Base-by-base conservation (phyloP, 2,329 filamentous ascomycete genomes). In the Clarireedia paspali region DNA sequence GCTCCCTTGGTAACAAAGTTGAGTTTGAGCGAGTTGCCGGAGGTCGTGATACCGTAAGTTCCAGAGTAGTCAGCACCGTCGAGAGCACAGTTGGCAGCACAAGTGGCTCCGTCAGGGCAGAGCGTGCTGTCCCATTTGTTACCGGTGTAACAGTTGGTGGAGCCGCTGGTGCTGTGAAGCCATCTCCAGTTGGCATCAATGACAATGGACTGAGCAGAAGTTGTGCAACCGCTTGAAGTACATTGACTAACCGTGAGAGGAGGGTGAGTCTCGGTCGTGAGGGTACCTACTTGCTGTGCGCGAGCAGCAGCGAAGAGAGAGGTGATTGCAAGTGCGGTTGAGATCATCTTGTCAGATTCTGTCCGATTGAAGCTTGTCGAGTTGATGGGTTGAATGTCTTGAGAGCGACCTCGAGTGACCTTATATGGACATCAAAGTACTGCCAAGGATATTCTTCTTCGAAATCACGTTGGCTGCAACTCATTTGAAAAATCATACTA, bases 131-230 rank as follows among this genome's bases (percentile, higher is more conserved):
- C 67, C 71, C 71, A 74, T 15, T 67, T 67, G 62, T 79, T 74
- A 68, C 76, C 70, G 38, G 69, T 70, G 62, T 73, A 72, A 66
- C 71, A 73, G 59, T 70, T 70, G 57, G 64, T 68, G 27, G 73
- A 76, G 45, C 74, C 73, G 17, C 61, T 63, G 42, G 70, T 73
- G 36, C 70, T 68, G 68, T 82, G 78, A 54, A 81, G 70, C 80
- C 80, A 83, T 62, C 79, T 76, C 79, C 79, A 83, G 72, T 82
- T 82, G 61, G 77, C 64, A 60, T 83, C 79, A 62, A 82, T 68
- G 40, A 77, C 75, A 57, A 83, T 72, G 40, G 75, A 75, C 38
- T 74, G 75, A 54, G 70, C 69, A 56, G 76, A 71, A 34, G 71
- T 73, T 2, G 72, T 74, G 68, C 80, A 82, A 53, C 76, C 74